phyloP scores from a whole-genome alignment of 495 filamentous ascomycete genomes.

The Glutinoglossum americanum region DNA sequence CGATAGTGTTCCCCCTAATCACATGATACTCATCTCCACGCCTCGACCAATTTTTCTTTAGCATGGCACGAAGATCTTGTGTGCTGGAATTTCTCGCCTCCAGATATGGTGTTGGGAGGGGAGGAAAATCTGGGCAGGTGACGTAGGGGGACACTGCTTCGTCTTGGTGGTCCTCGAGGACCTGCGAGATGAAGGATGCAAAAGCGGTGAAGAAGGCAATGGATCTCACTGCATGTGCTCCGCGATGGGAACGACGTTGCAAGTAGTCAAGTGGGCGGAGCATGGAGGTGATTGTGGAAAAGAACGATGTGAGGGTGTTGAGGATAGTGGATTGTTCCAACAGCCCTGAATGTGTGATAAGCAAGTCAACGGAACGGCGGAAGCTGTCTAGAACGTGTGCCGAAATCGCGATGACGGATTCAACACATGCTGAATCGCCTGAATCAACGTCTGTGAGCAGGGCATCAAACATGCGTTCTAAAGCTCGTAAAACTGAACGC shows the following conservation, averaged over 20 bases:
- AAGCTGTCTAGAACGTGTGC: constrained; percentile 22
- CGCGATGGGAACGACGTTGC: constrained; percentile 14
- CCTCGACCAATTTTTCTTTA: constrained; percentile 18
- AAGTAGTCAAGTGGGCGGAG: constrained; percentile 33
- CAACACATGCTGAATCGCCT: constrained; percentile 21
- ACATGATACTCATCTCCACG: constrained; percentile 17
- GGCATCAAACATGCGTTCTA: constrained; percentile 21
- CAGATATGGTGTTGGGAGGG: background rate
- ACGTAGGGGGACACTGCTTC: background rate
- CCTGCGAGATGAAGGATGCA: background rate
- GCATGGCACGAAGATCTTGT: constrained; percentile 13
- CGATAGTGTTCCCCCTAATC: constrained; percentile 12
- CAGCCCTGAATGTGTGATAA: constrained; percentile 15
- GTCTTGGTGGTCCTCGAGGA: background rate
- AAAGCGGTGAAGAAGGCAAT: constrained; percentile 12
- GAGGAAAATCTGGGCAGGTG: background rate
- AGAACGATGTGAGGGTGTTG: constrained; percentile 19
- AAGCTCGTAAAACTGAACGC: constrained; percentile 31
- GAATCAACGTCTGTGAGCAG: constrained; percentile 29
- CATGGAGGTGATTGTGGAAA: constrained; percentile 24
- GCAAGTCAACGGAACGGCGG: constrained; percentile 15
- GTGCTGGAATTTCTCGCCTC: constrained; percentile 13
- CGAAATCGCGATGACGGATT: constrained; percentile 24
- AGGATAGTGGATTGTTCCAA: constrained; percentile 22
- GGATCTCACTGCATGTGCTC: constrained; percentile 14